Evolutionary conservation across 2,329 filamentous ascomycete genomes (phyloP).

Genomic region (Aureobasidium mangrovei): DNA sequence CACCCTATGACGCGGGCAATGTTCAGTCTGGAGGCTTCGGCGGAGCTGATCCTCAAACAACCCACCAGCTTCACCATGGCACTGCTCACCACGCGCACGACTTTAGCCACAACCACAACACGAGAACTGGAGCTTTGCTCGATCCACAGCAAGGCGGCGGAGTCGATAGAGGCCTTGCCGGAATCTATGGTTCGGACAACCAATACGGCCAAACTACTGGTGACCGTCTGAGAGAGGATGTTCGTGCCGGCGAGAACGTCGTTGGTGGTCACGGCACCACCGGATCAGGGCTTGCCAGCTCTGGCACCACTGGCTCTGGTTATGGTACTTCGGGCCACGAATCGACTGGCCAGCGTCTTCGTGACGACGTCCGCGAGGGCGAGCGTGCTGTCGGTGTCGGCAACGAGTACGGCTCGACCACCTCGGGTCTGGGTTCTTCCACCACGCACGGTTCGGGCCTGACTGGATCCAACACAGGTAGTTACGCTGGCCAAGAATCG

Average conservation of each 20-base stretch:
- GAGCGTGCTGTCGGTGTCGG: not conserved
- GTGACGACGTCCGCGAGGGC: not conserved
- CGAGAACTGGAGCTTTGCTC: conserved; percentile 3
- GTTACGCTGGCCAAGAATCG: not conserved
- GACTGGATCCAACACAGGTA: not conserved
- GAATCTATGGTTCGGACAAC: too few relatives aligned
- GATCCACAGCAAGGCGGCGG: too few relatives aligned
- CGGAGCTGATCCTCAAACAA: not conserved
- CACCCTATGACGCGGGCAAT: conserved; percentile 11
- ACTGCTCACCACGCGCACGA: conserved; percentile 7
- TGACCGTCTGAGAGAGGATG: too few relatives aligned
- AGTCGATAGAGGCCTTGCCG: too few relatives aligned
- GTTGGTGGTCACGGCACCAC: conserved; percentile 9
- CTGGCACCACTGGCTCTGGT: conserved; percentile 3
- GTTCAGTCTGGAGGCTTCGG: not conserved
- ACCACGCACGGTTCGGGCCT: conserved; percentile 1
- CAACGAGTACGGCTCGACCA: not conserved
- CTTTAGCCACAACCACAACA: conserved; percentile 10
- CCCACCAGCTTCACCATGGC: conserved; percentile 4
- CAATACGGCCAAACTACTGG: too few relatives aligned
- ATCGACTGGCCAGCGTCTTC: not conserved
- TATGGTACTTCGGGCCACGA: not conserved
- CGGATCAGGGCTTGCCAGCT: not conserved
- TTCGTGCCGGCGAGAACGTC: too few relatives aligned
- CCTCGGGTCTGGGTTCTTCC: not conserved